phyloP scores from a whole-genome alignment of 1,284 basidiomycete genomes.

The Boletus hoseneyae region DNA sequence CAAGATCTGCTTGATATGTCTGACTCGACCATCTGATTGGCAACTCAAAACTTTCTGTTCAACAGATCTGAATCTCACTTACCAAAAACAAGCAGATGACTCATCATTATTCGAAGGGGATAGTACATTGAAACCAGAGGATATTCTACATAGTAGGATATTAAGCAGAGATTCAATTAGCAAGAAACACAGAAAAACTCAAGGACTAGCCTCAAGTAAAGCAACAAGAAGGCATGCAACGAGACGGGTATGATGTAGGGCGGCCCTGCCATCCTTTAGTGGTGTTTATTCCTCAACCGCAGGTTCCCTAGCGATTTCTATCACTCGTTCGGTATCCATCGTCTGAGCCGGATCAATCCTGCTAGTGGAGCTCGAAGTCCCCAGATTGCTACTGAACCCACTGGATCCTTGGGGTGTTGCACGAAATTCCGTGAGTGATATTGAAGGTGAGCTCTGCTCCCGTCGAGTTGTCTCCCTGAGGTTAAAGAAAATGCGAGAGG shows the following conservation, averaged over 20 bases:
- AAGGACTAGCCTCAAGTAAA: not conserved
- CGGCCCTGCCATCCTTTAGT: not conserved
- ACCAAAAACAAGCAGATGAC: too few species aligned
- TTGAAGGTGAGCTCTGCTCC: conserved; percentile 2
- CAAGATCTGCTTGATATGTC: too few species aligned
- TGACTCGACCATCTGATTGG: too few species aligned
- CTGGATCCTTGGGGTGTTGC: not conserved
- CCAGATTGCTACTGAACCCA: conserved; percentile 2
- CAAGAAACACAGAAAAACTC: not conserved
- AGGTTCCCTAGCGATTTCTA: not conserved
- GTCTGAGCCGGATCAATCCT: not conserved
- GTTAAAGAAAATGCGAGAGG: conserved; percentile 30
- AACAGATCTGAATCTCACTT: too few species aligned
- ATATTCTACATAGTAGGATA: not conserved
- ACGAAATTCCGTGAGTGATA: conserved; percentile 16
- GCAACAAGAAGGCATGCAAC: not conserved
- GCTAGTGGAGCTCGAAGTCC: not conserved
- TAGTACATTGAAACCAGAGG: not conserved
- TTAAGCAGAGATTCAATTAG: too few species aligned
- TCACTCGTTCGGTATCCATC: not conserved
- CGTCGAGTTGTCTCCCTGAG: conserved; percentile 21
- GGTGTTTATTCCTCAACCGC: not conserved
- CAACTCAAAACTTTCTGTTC: too few species aligned
- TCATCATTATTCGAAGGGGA: not conserved
- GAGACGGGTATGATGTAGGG: not conserved